Conservation (phyloP, 2,329 filamentous ascomycete species). For the Penicillium sp. region DNA sequence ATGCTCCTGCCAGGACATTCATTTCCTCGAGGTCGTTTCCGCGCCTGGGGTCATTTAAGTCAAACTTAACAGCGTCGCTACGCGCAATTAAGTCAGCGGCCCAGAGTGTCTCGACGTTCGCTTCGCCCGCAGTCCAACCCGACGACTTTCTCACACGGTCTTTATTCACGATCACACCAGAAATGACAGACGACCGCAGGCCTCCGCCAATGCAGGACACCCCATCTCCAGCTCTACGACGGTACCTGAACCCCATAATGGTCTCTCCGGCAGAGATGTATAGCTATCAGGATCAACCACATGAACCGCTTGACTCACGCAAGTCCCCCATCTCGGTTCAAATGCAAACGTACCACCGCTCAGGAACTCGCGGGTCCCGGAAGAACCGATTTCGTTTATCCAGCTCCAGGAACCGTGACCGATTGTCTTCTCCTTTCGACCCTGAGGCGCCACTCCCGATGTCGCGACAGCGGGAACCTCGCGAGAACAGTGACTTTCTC, state of each 20-base stretch:
- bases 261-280: slow-evolving; percentile 52
- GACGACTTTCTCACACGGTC: slow-evolving; percentile 66
- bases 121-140: slow-evolving; percentile 56
- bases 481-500: slow-evolving; percentile 68
- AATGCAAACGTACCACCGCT: slow-evolving; percentile 63
- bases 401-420: slow-evolving; percentile 48
- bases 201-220: slow-evolving; percentile 59
- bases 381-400: slow-evolving; percentile 44
- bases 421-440: slow-evolving; percentile 41
- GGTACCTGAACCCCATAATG: slow-evolving; percentile 64
- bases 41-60: slow-evolving; percentile 60
- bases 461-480: slow-evolving; percentile 63
- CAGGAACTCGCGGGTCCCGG: slow-evolving; percentile 35
- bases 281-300: slow-evolving; percentile 48
- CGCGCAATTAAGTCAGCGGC: slow-evolving; percentile 66
- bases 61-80: slow-evolving; percentile 66
- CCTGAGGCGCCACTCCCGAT: slow-evolving; percentile 44
- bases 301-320: slow-evolving; percentile 35
- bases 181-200: slow-evolving; percentile 64
- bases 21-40: slow-evolving; percentile 41
- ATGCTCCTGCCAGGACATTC: slow-evolving; percentile 24
- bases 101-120: slow-evolving; percentile 65
- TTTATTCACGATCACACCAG: slow-evolving; percentile 59
- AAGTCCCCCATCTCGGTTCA: slow-evolving; percentile 62
- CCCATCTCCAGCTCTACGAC: slow-evolving; percentile 61